A percentile compares a stretch with the other conserved stretches of the same genome.
These are phyloP conservation scores for Penicillium decumbens DNA, from an alignment of 2,329 filamentous ascomycete species.

Conservation along the genomic window DNA sequence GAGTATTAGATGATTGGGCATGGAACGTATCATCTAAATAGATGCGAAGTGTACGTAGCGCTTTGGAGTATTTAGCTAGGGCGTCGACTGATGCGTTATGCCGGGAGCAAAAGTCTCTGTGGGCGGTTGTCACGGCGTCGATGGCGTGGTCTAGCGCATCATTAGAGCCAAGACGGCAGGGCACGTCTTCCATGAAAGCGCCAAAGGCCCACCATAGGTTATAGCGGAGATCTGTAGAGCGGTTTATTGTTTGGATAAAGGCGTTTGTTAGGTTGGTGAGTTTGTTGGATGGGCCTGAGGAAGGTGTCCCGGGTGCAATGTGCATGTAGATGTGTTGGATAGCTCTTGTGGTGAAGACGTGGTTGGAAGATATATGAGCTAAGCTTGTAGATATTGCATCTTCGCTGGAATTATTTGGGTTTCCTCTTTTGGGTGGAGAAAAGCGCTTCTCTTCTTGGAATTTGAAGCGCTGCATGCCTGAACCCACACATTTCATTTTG, in stretches of 20 bases:
- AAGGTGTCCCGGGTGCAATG: conserved; percentile 2
- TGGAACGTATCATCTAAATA: conserved; percentile 31
- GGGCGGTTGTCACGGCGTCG: conserved; percentile 28
- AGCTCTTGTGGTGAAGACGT: neutral
- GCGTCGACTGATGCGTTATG: conserved; percentile 16
- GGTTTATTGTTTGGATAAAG: conserved; percentile 33
- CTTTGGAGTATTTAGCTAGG: conserved; percentile 31
- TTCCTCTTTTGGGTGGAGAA: neutral
- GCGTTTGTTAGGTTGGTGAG: conserved; percentile 30
- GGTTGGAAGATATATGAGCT: neutral
- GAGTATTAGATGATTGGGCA: conserved; percentile 31
- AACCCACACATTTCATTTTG: conserved; percentile 44
- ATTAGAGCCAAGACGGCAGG: conserved; percentile 44
- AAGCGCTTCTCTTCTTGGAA: conserved; percentile 42
- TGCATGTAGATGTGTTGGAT: neutral
- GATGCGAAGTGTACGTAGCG: conserved; percentile 25
- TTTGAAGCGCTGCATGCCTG: conserved; percentile 48
- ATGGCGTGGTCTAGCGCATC: conserved; percentile 44
- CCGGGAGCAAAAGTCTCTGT: conserved; percentile 25
- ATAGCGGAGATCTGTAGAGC: conserved; percentile 44
- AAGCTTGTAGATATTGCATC: no score
- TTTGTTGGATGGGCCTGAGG: conserved; percentile 30
- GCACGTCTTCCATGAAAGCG: conserved; percentile 45
- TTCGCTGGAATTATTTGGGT: neutral
- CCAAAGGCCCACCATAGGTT: conserved; percentile 48